Evolutionary conservation across 495 filamentous ascomycete species (phyloP), one percentile per base, ranked within the genome.

Genomic region (Letharia lupina): DNA sequence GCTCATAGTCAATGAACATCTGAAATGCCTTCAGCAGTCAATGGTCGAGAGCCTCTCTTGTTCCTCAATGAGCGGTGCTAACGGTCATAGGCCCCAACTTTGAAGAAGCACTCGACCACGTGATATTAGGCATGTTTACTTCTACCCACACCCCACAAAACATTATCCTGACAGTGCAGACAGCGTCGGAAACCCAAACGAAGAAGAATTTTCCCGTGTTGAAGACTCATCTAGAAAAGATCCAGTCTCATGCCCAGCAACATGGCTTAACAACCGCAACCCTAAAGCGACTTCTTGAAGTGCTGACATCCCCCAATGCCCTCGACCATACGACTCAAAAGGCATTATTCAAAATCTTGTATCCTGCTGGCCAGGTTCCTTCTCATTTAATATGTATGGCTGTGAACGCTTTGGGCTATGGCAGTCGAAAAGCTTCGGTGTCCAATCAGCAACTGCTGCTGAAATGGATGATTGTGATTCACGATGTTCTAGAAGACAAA

Each of bases 391-490:
- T 91, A 65, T 81, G 88, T 28, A 87, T 82, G 66, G 73, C 93
- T 33, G 81, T 95, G 31, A 88, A 87, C 61, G 85, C 82, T 63
- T 82, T 96, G 48, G 92, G 92, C 15, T 86, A 90, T 70, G 91
- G 89, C 70, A 84, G 86, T 71, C 81, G 82, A 66, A 96, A 95
- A 72, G 87, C 91, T 23, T 85, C 86, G 18, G 80, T 84, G n/a
- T 76, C 81, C 50, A 86, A 86, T 6, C 92, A 89, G 73, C 82
- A 82, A 41, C 77, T 84, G 59, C 78, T 95, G 35, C 77, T 96
- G 60, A 85, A 83, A 78, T 96, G 92, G 92, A 78, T 96, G 57
- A 80, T 91, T 39, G 84, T 91, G 77, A 80, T 91, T 11, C 87
- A 94, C 70, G 87, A 91, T 65, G 72, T 89, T 58, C 75, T 96